These are phyloP conservation scores for Sequoia sempervirens DNA, from an alignment of 75 land plant genomes.

Conservation along the genomic window DNA sequence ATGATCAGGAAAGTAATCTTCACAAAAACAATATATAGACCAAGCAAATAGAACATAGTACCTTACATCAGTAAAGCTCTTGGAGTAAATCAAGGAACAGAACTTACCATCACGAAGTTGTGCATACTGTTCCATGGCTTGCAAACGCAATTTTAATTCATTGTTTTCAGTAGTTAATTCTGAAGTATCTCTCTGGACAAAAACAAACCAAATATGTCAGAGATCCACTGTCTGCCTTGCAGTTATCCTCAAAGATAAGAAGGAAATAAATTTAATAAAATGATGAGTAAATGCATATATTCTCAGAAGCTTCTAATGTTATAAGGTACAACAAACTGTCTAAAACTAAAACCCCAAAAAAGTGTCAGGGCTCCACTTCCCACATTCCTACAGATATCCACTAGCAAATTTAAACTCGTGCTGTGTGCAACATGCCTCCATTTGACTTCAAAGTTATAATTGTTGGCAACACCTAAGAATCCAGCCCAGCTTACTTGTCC, in stretches of 20 bases:
- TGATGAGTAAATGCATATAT: not conserved
- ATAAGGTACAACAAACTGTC: not conserved
- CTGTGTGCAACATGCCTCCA: not conserved
- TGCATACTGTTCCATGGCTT: constrained; percentile 60
- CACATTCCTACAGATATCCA: not conserved
- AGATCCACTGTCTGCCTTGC: not conserved
- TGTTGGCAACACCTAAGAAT: not conserved
- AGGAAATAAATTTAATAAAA: not conserved
- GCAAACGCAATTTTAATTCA: constrained; percentile 49
- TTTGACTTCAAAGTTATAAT: not conserved
- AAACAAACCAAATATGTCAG: not conserved
- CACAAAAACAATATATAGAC: not conserved
- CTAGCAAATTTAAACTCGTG: not conserved
- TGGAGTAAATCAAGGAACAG: not conserved
- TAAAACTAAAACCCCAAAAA: not conserved
- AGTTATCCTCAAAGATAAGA: not conserved
- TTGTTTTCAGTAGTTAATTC: constrained; percentile 48
- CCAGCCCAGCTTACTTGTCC: not conserved
- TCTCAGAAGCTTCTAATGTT: not conserved
- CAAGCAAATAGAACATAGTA: not conserved
- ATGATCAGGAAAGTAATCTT: not conserved
- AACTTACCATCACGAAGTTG: constrained; percentile 55
- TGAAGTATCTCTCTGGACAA: constrained; percentile 48
- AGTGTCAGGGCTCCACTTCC: not conserved
- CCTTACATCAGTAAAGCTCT: not conserved